Base-by-base conservation (phyloP, 768 basidiomycete species). In the Mycena leptocephala region DNA sequence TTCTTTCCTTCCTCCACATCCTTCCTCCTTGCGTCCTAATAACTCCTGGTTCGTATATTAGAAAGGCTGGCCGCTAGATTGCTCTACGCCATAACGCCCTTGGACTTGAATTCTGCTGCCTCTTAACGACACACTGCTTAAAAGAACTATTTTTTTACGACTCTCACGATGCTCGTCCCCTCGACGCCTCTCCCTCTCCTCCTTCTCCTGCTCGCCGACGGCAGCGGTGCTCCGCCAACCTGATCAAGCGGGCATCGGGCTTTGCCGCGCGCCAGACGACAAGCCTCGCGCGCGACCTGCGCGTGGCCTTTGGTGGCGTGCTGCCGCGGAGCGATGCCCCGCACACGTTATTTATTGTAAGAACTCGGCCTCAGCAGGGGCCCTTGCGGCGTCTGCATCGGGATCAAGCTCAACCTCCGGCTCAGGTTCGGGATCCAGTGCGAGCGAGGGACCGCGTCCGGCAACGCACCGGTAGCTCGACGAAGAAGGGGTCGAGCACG, bases 201-300 rank as follows among this genome's bases (percentile, higher is more conserved):
- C 8, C 24, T 81, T 66, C 81, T 85, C 51, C 72, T 82, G 71
- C 65, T 78, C 20, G 73, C 70, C 10, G 46, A 59, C 33, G 59
- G 66, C 20, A n/a, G 35, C 28, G 58, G 37, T n/a, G n/a, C 20
- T 78, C 65, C 22, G 74, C 69, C 10, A 39, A 53, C 58, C 79
- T 89, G 48, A 80, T 91, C 24, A 85, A 87, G 62, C 87, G 84
- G 37, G 87, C 89, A 37, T 94, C 93, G 80, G 86, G 85, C 33
- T 85, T 87, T 72, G 93, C 94, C 35, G 82, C 89, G 55, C 89
- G 87, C 70, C 91, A 90, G 71, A 95, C 93, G 51, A 89, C 90
- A 59, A 89, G 84, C 69, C 86, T 96, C 33, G 93, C 94, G 22
- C 89, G 88, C 70, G 95, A 96, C 82, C 87, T 96, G 70, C 93